phyloP scores from a whole-genome alignment of 306 rosid species.

The Hylodesmum podocarpum region DNA sequence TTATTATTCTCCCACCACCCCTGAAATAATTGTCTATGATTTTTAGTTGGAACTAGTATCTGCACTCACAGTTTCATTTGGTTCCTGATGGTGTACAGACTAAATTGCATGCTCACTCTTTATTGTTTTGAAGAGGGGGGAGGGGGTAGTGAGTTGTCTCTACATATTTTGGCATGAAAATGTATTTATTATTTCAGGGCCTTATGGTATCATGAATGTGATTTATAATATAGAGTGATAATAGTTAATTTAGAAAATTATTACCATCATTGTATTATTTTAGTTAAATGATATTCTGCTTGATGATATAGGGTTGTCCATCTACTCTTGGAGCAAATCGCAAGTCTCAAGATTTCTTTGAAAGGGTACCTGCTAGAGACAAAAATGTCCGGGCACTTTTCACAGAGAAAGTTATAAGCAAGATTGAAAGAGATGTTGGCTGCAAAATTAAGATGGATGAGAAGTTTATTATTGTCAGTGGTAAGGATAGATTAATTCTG shows the following conservation, averaged over 20 bases:
- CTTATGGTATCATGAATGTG: not conserved
- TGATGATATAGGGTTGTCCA: conserved; percentile 82
- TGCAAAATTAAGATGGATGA: conserved; percentile 97
- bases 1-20: not conserved
- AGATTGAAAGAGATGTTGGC: conserved; percentile 86
- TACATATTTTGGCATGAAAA: not conserved
- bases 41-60: conserved; percentile 5
- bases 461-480: conserved; percentile 84
- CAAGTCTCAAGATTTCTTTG: conserved; percentile 93
- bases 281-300: conserved; percentile 22
- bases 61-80: not conserved
- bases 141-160: not conserved
- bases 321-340: conserved; percentile 96
- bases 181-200: not conserved
- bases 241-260: not conserved
- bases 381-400: conserved; percentile 73
- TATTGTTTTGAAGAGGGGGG: not conserved
- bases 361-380: conserved; percentile 94
- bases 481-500: conserved; percentile 85
- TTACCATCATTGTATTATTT: not conserved
- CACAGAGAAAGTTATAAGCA: conserved; percentile 70
- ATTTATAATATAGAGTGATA: not conserved
- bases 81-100: not conserved
- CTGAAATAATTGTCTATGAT: not conserved
- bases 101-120: not conserved